These are phyloP conservation scores for Acanthamoeba royreba DNA, from an alignment of 208 protist species.

Conservation along the genomic window DNA sequence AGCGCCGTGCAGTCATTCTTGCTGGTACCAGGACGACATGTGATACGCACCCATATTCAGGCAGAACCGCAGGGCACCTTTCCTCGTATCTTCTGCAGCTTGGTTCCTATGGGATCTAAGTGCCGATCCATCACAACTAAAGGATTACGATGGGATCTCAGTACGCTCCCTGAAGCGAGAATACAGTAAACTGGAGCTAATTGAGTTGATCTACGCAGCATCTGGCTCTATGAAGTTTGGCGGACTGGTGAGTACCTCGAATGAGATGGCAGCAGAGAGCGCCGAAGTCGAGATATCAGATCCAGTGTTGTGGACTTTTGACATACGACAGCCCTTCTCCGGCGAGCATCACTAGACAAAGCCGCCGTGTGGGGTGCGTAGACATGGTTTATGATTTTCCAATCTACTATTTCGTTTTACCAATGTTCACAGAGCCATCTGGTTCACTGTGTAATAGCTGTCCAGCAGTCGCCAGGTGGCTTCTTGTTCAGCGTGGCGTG, in stretches of 20 bases:
- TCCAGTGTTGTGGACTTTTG: background rate
- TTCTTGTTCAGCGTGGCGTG: too few relatives aligned
- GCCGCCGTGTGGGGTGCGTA: too few relatives aligned
- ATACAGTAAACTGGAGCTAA: background rate
- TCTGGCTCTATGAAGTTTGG: background rate
- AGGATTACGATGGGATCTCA: slow-evolving; percentile 9
- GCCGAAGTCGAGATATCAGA: background rate
- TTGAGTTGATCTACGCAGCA: background rate
- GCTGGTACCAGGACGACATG: background rate
- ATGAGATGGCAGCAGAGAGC: background rate
- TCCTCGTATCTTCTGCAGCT: background rate
- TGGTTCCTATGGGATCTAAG: background rate
- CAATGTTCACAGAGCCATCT: too few relatives aligned
- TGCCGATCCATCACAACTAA: slow-evolving; percentile 5
- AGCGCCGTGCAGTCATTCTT: background rate
- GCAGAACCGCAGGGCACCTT: background rate
- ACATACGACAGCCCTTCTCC: too few relatives aligned
- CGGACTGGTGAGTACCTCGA: slow-evolving; percentile 18
- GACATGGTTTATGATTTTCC: too few relatives aligned
- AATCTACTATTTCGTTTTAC: too few relatives aligned
- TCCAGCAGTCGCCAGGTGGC: too few relatives aligned
- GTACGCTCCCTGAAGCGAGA: background rate
- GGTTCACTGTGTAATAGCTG: too few relatives aligned
- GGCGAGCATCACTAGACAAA: too few relatives aligned
- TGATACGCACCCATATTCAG: background rate